Evolutionary conservation across 1,284 basidiomycete species (phyloP).

Genomic region (Rhodotorula sp.): DNA sequence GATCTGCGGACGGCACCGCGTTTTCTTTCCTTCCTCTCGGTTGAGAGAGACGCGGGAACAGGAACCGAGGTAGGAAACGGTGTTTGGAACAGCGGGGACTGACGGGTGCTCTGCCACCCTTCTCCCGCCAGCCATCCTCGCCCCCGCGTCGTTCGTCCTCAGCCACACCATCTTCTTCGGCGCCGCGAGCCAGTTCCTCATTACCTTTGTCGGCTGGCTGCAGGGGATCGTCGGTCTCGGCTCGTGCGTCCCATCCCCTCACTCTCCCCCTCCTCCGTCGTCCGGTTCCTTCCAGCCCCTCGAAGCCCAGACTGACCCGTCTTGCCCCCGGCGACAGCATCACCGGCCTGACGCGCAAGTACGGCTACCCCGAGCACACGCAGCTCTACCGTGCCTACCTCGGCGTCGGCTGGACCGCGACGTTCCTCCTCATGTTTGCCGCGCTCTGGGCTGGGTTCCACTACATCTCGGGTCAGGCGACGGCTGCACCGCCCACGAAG

Average conservation of each 20-base stretch:
- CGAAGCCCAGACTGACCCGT: too few relatives aligned
- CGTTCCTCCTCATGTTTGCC: constrained; percentile 1
- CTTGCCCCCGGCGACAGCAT: neutral
- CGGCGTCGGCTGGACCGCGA: neutral
- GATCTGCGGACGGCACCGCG: too few relatives aligned
- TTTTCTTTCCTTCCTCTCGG: too few relatives aligned
- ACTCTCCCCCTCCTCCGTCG: neutral
- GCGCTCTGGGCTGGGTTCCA: neutral
- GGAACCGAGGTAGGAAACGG: too few relatives aligned
- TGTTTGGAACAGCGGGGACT: neutral
- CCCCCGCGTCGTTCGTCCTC: constrained; percentile 11
- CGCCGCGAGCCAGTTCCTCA: constrained; percentile 9
- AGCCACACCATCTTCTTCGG: constrained; percentile 15
- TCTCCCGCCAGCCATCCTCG: constrained; percentile 18
- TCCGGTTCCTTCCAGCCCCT: too few relatives aligned
- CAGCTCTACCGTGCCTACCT: constrained; percentile 2
- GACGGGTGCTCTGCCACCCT: neutral
- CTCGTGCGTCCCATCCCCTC: neutral
- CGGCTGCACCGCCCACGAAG: constrained; percentile 1
- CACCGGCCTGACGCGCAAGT: neutral
- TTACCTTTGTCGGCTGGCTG: constrained; percentile 29
- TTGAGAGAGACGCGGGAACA: too few relatives aligned
- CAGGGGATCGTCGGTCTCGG: constrained; percentile 15
- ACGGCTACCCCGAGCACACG: constrained; percentile 1
- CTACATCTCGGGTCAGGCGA: constrained; percentile 10